These are phyloP conservation scores for Isoetes taiwanensis DNA, from an alignment of 75 land plant species.

Conservation along the genomic window DNA sequence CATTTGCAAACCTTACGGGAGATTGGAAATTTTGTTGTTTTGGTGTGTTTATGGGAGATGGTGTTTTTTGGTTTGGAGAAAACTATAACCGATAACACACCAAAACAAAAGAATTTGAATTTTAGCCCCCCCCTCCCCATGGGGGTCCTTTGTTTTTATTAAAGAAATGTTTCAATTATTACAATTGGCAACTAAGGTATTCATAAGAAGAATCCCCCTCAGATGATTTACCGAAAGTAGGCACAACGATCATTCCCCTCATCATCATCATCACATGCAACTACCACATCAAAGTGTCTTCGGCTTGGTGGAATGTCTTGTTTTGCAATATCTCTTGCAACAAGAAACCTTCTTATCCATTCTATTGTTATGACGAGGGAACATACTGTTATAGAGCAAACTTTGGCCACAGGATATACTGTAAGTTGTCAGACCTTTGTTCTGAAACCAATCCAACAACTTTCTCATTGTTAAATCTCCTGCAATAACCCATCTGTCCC, in stretches of 20 bases:
- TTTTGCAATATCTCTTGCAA: slow-evolving; percentile 59
- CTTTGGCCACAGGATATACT: slow-evolving; percentile 79
- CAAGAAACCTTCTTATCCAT: slow-evolving; percentile 62
- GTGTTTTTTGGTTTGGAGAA: too few relatives aligned
- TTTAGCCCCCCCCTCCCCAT: too few relatives aligned
- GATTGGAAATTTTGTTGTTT: too few relatives aligned
- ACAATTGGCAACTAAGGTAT: too few relatives aligned
- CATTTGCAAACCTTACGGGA: too few relatives aligned
- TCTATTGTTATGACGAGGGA: slow-evolving; percentile 65
- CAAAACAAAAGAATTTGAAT: too few relatives aligned
- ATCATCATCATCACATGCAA: slow-evolving; percentile 91
- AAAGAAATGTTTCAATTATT: too few relatives aligned
- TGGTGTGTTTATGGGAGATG: too few relatives aligned
- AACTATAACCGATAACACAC: too few relatives aligned
- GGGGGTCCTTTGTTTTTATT: too few relatives aligned
- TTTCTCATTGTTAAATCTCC: slow-evolving; percentile 56
- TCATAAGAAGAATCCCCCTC: too few relatives aligned
- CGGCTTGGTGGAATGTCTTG: slow-evolving; percentile 50
- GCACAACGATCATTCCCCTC: slow-evolving; percentile 82
- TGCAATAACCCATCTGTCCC: slow-evolving; percentile 76
- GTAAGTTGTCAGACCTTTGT: slow-evolving; percentile 64
- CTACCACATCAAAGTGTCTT: slow-evolving; percentile 72
- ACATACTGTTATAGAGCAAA: slow-evolving; percentile 72
- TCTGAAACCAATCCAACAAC: slow-evolving; percentile 56
- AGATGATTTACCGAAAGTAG: too few relatives aligned